Evolutionary conservation across 1,284 basidiomycete genomes (phyloP), one percentile per base, ranked within the genome.

Genomic region (Ganoderma multipileum): DNA sequence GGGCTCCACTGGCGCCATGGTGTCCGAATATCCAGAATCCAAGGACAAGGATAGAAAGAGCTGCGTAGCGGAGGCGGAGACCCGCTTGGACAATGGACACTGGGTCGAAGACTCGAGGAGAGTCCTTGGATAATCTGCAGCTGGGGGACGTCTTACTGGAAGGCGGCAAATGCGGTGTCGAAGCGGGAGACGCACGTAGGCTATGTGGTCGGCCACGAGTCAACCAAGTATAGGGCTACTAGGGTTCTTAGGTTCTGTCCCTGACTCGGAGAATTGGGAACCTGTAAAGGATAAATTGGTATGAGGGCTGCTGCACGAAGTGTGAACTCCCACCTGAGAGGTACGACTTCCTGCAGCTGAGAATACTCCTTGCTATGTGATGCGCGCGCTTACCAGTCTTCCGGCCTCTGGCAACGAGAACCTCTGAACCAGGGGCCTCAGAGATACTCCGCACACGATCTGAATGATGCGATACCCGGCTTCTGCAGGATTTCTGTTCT

Each of bases 211-310:
- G 33, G 8, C 33, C 33, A 33, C 33, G 8, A 33, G 33, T 33
- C 33, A 38, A n/a, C 33, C 55, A 16, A 58, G 30, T 58, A 58
- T 20, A 38, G 8, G 33, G 18, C 6, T 58, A 33, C 33, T 58
- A n/a, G 33, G 33, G 20, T 58, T 23, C 55, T 38, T 38, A 38
- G 55, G 30, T 23, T 57, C 33, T 12, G 55, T 38, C 33, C 33
- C 33, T 58, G 55, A 20, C 30, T 14, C 54, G 4, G n/a, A 3
- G 54, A 16, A 26, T 8, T 57, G 54, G 28, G 1, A 1, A n/a
- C 55, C 55, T 58, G 20, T 20, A 58, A 58, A 38, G 55, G 55
- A 38, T 38, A 58, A 38, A 58, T 58, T 58, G 36, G 20, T 9
- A 30, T 30, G 28, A 7, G 30, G 33, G 38, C 12, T 11, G 8